Base-by-base conservation (phyloP, 495 filamentous ascomycete species). In the Trichoderma orchidacearum region DNA sequence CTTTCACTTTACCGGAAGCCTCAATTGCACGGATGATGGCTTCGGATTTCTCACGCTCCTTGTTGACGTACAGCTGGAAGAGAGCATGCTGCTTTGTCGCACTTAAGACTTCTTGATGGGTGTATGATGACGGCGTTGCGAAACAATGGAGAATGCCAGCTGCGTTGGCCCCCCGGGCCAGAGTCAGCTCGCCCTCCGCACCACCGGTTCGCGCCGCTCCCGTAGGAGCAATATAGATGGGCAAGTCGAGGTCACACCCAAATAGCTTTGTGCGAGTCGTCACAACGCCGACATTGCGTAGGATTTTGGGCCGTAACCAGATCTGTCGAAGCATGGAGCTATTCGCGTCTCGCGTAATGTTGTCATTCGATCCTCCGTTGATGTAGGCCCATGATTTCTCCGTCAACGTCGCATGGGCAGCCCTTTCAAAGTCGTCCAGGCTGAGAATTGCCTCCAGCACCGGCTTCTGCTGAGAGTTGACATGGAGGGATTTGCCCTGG, bases 271-370 rank as follows among this genome's bases (percentile, higher is more conserved):
- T 79, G 34, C 63, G 61, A 0, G 76, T 80, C 60, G 77, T 65
- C 5, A 81, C 77, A n/a, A 67, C 58, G 23, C 74, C 74, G 9
- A 88, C 82, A 60, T 88, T 78, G 21, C 78, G 71, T 63, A 89
- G 63, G 5, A 89, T 75, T 18, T 83, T 72, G 1, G 86, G 86
- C 1, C 85, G 78, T 56, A 87, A 86, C 80, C 21, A 79, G 74
- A 53, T 80, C 66, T 63, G 89, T 72, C 88, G 84, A 73, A 83
- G 94, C 7, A 89, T 88, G 9, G 80, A 77, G 64, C 90, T 85
- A 72, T 95, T 95, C 70, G 88, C 86, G 23, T 85, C 79, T 82
- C 93, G 80, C 5, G 90, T 93, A 80, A 88, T 59, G 30, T 53
- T 58, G 25, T 66, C 87, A 68, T 95, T 89, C 0, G 89, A 86